phyloP scores from a whole-genome alignment of 306 rosid species.

The Chamaecrista fasciculata region DNA sequence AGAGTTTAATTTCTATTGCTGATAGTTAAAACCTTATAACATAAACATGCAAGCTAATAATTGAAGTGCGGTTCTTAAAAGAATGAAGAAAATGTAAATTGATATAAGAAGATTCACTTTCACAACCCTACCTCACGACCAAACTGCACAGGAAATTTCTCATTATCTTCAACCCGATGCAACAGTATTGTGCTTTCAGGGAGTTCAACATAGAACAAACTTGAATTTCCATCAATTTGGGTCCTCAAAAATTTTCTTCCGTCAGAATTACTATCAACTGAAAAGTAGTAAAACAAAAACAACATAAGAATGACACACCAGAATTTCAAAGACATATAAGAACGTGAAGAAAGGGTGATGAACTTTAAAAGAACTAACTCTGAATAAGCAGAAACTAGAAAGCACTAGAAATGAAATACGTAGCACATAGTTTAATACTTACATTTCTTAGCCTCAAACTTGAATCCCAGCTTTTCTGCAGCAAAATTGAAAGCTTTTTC shows the following conservation, averaged over 20 bases:
- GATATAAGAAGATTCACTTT: neutral
- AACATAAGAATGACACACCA: slow-evolving; percentile 31
- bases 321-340: slow-evolving; percentile 6
- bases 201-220: slow-evolving; percentile 81
- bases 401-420: slow-evolving; percentile 1
- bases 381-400: neutral
- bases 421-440: slow-evolving; percentile 36
- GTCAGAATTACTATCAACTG: slow-evolving; percentile 64
- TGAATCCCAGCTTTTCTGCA: slow-evolving; percentile 76
- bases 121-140: slow-evolving; percentile 86
- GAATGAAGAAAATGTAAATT: neutral
- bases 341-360: slow-evolving; percentile 3
- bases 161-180: slow-evolving; percentile 68
- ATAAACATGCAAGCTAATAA: neutral
- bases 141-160: slow-evolving; percentile 81
- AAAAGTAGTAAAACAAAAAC: slow-evolving; percentile 33
- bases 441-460: slow-evolving; percentile 59
- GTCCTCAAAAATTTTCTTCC: slow-evolving; percentile 73
- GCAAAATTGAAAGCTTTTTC: slow-evolving; percentile 80
- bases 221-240: slow-evolving; percentile 56
- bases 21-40: slow-evolving; percentile 10
- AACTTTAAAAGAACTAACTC: slow-evolving; percentile 20
- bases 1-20: slow-evolving; percentile 4
- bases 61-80: neutral
- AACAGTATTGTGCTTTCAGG: slow-evolving; percentile 68